A percentile compares a stretch with the other conserved stretches of the same genome.
phyloP scores from a whole-genome alignment of 140 eudicot species.

The Senecio squalidus region DNA sequence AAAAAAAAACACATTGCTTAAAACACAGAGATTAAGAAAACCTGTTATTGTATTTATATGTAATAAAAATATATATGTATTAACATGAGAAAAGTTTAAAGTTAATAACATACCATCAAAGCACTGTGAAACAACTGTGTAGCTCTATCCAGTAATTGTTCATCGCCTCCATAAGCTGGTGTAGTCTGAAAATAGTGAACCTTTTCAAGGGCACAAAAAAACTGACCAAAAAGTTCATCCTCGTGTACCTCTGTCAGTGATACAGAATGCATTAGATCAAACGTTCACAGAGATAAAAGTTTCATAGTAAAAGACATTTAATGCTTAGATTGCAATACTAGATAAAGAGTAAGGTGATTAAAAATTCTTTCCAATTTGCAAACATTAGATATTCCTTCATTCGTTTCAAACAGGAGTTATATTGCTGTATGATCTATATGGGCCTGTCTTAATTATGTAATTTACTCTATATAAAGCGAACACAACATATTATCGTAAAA shows the following conservation, averaged over 20 bases:
- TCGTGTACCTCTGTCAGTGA: constrained; percentile 38
- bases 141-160: constrained; percentile 73
- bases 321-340: background rate
- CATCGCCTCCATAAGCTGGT: constrained; percentile 67
- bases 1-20: background rate
- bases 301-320: background rate
- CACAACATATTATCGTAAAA: too few relatives aligned
- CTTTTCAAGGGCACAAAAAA: constrained; percentile 68
- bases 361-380: too few relatives aligned
- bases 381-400: too few relatives aligned
- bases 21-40: background rate
- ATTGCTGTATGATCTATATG: too few relatives aligned
- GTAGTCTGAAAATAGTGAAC: constrained; percentile 54
- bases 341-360: too few relatives aligned
- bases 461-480: too few relatives aligned
- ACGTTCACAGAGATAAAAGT: background rate
- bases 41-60: too few relatives aligned
- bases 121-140: constrained; percentile 59
- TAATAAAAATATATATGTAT: too few relatives aligned
- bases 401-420: too few relatives aligned
- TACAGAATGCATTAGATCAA: background rate
- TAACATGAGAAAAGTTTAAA: background rate
- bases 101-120: constrained; percentile 41
- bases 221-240: constrained; percentile 87
- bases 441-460: too few relatives aligned